Evolutionary conservation across 768 basidiomycete species (phyloP).

Genomic region (Mycena rosella): DNA sequence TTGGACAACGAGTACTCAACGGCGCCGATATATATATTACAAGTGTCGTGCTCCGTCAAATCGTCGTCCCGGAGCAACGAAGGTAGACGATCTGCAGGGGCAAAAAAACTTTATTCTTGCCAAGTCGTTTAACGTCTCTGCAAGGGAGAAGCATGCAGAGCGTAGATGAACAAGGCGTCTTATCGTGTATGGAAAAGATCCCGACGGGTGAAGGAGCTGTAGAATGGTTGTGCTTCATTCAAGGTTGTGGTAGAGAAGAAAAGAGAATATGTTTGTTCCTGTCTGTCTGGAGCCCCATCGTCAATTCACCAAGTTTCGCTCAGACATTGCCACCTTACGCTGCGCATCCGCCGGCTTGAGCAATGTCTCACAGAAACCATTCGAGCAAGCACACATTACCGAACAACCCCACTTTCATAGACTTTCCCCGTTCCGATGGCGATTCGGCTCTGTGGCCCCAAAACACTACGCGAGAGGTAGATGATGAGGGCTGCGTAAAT

Average conservation of each 20-base stretch:
- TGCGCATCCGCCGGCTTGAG: no score
- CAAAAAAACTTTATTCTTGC: conserved; percentile 59
- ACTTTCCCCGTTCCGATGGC: conserved; percentile 76
- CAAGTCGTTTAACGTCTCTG: conserved; percentile 78
- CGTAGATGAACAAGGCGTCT: conserved; percentile 74
- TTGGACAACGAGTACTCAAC: neutral
- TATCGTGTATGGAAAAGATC: neutral
- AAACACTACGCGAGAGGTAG: conserved; percentile 66
- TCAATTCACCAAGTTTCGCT: no score
- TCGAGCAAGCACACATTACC: conserved; percentile 57
- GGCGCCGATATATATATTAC: neutral
- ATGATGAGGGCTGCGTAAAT: conserved; percentile 76
- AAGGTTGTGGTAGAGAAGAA: no score
- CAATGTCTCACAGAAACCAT: conserved; percentile 34
- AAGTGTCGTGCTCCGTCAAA: conserved; percentile 61
- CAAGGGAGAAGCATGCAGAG: conserved; percentile 59
- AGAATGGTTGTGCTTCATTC: no score
- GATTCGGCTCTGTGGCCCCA: conserved; percentile 65
- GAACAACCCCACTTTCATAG: conserved; percentile 65
- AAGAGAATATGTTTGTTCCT: no score
- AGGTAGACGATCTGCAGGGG: conserved; percentile 73
- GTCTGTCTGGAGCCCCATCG: no score
- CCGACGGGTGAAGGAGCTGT: neutral
- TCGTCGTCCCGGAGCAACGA: conserved; percentile 55
- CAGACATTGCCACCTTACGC: no score